phyloP scores from a whole-genome alignment of 2,329 filamentous ascomycete genomes.

The Colletotrichum sp. region DNA sequence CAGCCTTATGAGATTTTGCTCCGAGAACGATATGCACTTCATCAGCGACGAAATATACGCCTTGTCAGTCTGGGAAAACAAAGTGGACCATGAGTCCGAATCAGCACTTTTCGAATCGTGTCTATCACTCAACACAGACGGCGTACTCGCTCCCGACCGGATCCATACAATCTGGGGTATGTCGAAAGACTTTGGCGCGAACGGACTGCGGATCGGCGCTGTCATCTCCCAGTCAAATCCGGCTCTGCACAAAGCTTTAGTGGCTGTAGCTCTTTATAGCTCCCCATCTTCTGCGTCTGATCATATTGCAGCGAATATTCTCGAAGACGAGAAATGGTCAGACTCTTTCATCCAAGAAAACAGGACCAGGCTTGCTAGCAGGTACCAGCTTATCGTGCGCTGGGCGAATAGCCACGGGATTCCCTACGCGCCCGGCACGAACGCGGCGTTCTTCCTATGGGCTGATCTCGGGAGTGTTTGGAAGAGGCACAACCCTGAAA shows the following conservation, averaged over 20 bases:
- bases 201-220: conserved; percentile 45
- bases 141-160: conserved; percentile 42
- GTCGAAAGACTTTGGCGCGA: conserved; percentile 46
- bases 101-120: conserved; percentile 45
- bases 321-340: conserved; percentile 30
- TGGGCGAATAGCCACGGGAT: conserved; percentile 46
- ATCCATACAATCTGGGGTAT: conserved; percentile 43
- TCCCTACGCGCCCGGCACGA: conserved; percentile 48
- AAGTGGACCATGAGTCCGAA: conserved; percentile 37
- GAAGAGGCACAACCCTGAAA: conserved; percentile 78
- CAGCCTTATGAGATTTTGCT: background rate
- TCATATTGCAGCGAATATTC: conserved; percentile 13
- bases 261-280: background rate
- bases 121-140: conserved; percentile 30
- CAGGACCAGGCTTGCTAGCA: conserved; percentile 38
- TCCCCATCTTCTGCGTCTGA: background rate
- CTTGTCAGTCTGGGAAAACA: conserved; percentile 44
- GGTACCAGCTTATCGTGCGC: conserved; percentile 40
- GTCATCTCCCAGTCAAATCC: conserved; percentile 24
- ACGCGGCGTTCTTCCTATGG: conserved; percentile 63
- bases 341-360: conserved; percentile 50
- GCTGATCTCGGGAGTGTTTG: conserved; percentile 49
- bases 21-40: conserved; percentile 42
- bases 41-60: conserved; percentile 56
- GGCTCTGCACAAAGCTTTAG: conserved; percentile 25